These are phyloP conservation scores for barrel medic (Medicago truncatula) DNA, from an alignment of 306 rosid species.

Conservation along the genomic window MtrunA17r5.0-ANR NC_053049.1:7902001-7902500, in stretches of 20 bases:
- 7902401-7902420: neutral
- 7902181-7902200: slow-evolving; percentile 21
- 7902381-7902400: neutral
- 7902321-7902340: neutral
- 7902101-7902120: slow-evolving; percentile 73
- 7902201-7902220: slow-evolving; percentile 55
- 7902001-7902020: slow-evolving; percentile 89
- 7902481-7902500: slow-evolving; percentile 34
- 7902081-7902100: slow-evolving; percentile 82
- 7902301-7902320: slow-evolving; percentile 5
- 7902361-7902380: slow-evolving; percentile 44
- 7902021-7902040: slow-evolving; percentile 96
- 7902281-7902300: slow-evolving; percentile 61
- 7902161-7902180: slow-evolving; percentile 45
- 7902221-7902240: slow-evolving; percentile 79
- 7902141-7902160: slow-evolving; percentile 84
- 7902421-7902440: slow-evolving; percentile 76
- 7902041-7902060: slow-evolving; percentile 60
- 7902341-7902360: slow-evolving; percentile 47
- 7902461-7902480: slow-evolving; percentile 56
- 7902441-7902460: slow-evolving; percentile 64
- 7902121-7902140: slow-evolving; percentile 69
- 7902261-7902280: slow-evolving; percentile 79
- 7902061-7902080: slow-evolving; percentile 48
- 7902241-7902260: slow-evolving; percentile 79